These are phyloP conservation scores for Hyaloscypha bicolor DNA, from an alignment of 495 filamentous ascomycete genomes.

Conservation along the genomic window DNA sequence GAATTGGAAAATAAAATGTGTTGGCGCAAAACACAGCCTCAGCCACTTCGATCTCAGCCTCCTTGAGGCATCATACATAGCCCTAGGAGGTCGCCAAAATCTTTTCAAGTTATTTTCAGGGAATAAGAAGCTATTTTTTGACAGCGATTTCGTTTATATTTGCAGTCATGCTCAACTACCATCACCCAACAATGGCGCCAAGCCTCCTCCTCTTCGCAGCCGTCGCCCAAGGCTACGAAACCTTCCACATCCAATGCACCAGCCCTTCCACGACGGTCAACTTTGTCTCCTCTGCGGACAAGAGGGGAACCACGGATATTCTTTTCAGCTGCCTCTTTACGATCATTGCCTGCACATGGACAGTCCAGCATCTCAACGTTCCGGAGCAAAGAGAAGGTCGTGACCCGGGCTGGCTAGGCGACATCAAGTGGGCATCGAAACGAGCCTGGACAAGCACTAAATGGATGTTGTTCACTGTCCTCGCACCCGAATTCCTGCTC, in stretches of 20 bases:
- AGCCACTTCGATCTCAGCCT: background rate
- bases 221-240: constrained; percentile 2
- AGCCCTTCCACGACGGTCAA: constrained; percentile 6
- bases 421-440: constrained; percentile 11
- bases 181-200: background rate
- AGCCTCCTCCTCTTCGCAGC: background rate
- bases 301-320: constrained; percentile 19
- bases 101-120: background rate
- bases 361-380: constrained; percentile 36
- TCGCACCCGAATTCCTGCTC: constrained; percentile 34
- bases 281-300: constrained; percentile 19
- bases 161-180: background rate
- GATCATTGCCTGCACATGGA: constrained; percentile 38
- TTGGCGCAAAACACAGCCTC: background rate
- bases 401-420: background rate
- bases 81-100: background rate
- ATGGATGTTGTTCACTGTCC: constrained; percentile 33
- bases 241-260: constrained; percentile 7
- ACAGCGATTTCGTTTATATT: background rate
- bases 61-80: background rate
- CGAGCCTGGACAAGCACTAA: constrained; percentile 21
- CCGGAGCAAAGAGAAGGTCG: constrained; percentile 11
- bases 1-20: background rate
- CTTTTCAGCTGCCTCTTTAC: constrained; percentile 32
- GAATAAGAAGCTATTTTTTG: background rate